Conservation (phyloP, 2,329 filamentous ascomycete species). For the Diaporthe sp. region DNA sequence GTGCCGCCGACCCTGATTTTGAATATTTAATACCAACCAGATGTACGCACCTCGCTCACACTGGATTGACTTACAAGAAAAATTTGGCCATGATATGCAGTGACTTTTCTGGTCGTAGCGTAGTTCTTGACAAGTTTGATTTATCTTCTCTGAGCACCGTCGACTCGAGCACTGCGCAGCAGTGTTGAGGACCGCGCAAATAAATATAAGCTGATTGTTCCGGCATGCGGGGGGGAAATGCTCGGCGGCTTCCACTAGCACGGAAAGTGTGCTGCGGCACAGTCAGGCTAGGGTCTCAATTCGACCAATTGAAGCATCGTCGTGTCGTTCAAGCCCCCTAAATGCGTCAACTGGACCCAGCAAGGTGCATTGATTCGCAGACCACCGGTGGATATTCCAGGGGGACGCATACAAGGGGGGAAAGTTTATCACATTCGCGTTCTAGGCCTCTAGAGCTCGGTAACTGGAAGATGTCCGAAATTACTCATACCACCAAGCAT, state of each 20-base stretch:
- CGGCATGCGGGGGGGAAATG: background rate
- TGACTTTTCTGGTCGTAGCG: background rate
- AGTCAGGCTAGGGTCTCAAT: background rate
- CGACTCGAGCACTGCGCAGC: background rate
- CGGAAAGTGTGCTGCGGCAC: constrained; percentile 16
- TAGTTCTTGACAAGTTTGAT: no score
- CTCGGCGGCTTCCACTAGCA: constrained; percentile 11
- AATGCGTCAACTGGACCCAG: background rate
- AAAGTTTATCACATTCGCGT: background rate
- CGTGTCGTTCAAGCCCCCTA: background rate
- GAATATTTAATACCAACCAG: no score
- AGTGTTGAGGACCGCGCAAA: background rate
- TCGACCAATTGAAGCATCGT: constrained; percentile 15
- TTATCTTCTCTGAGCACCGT: no score
- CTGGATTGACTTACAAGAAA: background rate
- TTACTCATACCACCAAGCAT: background rate
- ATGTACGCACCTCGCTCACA: background rate
- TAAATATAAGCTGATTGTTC: background rate
- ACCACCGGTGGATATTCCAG: background rate
- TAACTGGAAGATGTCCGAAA: constrained; percentile 10
- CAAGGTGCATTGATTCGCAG: background rate
- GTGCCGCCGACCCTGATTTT: constrained; percentile 15
- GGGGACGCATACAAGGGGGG: background rate
- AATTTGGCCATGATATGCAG: background rate
- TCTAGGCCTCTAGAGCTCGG: background rate